These are phyloP conservation scores for Metarhizium brunneum DNA, from an alignment of 2,329 filamentous ascomycete species.

Conservation along the genomic window DNA sequence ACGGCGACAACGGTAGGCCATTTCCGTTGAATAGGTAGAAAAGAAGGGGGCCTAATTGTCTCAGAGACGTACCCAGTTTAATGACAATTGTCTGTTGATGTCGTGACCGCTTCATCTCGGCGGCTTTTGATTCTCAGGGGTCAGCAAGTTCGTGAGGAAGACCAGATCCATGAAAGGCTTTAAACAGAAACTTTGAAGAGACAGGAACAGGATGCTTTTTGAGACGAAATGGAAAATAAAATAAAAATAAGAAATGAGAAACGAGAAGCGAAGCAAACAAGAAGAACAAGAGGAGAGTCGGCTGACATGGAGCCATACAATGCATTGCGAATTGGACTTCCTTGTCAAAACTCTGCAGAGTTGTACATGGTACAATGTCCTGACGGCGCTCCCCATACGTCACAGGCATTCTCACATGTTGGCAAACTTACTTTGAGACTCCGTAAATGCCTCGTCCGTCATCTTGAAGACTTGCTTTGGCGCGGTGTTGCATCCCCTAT, in stretches of 20 bases:
- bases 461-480: constrained; percentile 7
- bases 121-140: constrained; percentile 16
- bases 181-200: not conserved
- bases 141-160: constrained; percentile 1
- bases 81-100: constrained; percentile 54
- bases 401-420: constrained; percentile 2
- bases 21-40: not conserved
- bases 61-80: constrained; percentile 60
- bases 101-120: constrained; percentile 56
- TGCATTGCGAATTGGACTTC: not conserved
- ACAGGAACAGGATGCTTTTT: constrained; percentile 3
- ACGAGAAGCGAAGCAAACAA: constrained; percentile 2
- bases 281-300: not conserved
- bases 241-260: constrained; percentile 2
- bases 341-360: not conserved
- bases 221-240: constrained; percentile 1
- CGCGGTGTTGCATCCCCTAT: constrained; percentile 3
- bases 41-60: not conserved
- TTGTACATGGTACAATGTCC: not conserved
- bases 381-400: not conserved
- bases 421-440: constrained; percentile 6
- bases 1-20: not conserved
- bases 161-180: constrained; percentile 5
- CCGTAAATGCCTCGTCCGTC: constrained; percentile 12
- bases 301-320: not conserved